Percentiles rank a stretch among this genome's conserved stretches.
These are phyloP conservation scores for Fusarium beomiforme DNA, from an alignment of 2,329 filamentous ascomycete species.

Conservation along the genomic window DNA sequence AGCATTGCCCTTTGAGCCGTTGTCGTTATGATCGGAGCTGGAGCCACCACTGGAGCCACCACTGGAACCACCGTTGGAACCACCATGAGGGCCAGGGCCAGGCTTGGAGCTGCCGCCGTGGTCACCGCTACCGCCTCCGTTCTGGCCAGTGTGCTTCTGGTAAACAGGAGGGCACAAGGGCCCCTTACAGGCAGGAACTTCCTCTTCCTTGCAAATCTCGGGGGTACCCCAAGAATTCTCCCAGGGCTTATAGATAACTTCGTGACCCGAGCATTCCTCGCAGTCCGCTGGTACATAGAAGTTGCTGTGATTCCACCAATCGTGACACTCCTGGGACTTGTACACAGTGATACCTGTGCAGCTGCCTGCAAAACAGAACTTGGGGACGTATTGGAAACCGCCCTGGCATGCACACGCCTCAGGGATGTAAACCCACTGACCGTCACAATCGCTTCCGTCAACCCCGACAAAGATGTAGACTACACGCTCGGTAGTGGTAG, in stretches of 20 bases:
- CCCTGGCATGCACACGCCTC: slow-evolving; percentile 34
- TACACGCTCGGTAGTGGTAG: slow-evolving; percentile 17
- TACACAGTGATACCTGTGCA: slow-evolving; percentile 37
- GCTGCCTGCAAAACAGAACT: slow-evolving; percentile 18
- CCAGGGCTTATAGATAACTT: slow-evolving; percentile 36
- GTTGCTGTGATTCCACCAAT: slow-evolving; percentile 19
- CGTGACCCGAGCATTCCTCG: slow-evolving; percentile 10
- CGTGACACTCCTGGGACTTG: slow-evolving; percentile 30
- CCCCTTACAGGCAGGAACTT: not conserved
- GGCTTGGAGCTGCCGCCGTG: not conserved
- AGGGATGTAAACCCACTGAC: slow-evolving; percentile 30
- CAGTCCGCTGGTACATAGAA: slow-evolving; percentile 26
- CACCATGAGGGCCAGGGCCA: not conserved
- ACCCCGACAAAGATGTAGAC: slow-evolving; percentile 34
- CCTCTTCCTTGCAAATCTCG: not conserved
- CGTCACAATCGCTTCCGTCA: slow-evolving; percentile 26
- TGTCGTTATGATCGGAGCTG: not conserved
- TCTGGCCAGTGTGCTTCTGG: not conserved
- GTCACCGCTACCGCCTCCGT: not conserved
- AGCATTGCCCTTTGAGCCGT: not conserved
- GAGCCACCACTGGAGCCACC: not conserved
- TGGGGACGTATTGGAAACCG: slow-evolving; percentile 31
- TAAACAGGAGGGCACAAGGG: not conserved
- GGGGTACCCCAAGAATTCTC: slow-evolving; percentile 22
- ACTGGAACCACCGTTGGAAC: not conserved